A percentile compares a stretch with the other conserved stretches of the same genome.
phyloP scores from a whole-genome alignment of 805 yeast species.

The Yamadazyma takamatsuzukensis region DNA sequence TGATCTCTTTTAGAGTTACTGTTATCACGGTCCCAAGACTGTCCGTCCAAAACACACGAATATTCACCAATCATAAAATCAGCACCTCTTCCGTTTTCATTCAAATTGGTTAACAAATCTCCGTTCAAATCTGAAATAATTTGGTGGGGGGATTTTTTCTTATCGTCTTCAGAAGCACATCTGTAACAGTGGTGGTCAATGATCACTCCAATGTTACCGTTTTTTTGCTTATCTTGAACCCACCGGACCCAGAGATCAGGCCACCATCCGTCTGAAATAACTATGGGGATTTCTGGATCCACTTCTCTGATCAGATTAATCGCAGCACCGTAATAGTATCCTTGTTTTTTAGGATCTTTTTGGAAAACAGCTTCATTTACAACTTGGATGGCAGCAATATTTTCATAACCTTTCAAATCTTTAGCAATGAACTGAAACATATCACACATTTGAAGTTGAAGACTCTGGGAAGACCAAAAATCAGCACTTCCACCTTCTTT shows the following conservation, averaged over 20 bases:
- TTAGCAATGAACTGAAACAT: conserved; percentile 57
- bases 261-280: conserved; percentile 95
- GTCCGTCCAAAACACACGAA: conserved; percentile 79
- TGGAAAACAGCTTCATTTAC: conserved; percentile 79
- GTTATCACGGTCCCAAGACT: conserved; percentile 62
- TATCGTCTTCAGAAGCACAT: conserved; percentile 77
- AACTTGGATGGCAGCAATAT: conserved; percentile 77
- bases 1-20: conserved; percentile 43
- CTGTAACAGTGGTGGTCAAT: conserved; percentile 85
- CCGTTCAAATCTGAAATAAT: conserved; percentile 55
- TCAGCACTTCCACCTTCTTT: conserved; percentile 47
- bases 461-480: conserved; percentile 53
- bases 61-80: conserved; percentile 87
- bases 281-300: conserved; percentile 59
- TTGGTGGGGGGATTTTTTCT: conserved; percentile 57
- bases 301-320: conserved; percentile 52
- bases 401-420: conserved; percentile 56
- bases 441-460: conserved; percentile 45
- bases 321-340: conserved; percentile 63
- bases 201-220: conserved; percentile 54
- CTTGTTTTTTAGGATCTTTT: conserved; percentile 45
- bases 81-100: conserved; percentile 41
- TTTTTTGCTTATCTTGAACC: conserved; percentile 44
- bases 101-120: conserved; percentile 48
- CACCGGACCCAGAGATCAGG: conserved; percentile 72